Conservation (phyloP, 352 stramenopile species). For the Globisporangium viniferum region DNA sequence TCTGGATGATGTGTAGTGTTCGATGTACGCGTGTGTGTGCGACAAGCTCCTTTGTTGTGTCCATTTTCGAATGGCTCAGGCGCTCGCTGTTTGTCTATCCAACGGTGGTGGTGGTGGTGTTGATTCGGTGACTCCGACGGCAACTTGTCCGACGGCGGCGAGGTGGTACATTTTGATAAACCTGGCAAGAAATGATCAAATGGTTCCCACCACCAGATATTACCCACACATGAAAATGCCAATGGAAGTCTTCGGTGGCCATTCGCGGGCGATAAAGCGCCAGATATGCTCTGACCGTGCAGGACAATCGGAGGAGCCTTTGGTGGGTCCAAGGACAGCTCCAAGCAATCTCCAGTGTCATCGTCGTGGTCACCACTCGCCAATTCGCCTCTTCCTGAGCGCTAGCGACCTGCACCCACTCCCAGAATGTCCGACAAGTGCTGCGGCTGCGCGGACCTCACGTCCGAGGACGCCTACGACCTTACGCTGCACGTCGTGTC, state of each 20-base stretch:
- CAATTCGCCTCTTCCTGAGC: not conserved
- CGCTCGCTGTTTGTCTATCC: not conserved
- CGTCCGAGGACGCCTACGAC: slow-evolving; percentile 40
- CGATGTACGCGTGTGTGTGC: not conserved
- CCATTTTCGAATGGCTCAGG: not conserved
- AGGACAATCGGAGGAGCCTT: not conserved
- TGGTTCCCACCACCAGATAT: not conserved
- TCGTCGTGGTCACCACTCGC: not conserved
- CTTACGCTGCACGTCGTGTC: slow-evolving; percentile 43
- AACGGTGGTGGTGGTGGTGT: not conserved
- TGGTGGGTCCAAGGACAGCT: not conserved
- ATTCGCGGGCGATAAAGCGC: not conserved
- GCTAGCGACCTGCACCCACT: not conserved
- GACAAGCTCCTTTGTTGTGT: not conserved
- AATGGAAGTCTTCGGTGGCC: not conserved
- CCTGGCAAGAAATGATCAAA: not conserved
- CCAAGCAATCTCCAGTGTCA: not conserved
- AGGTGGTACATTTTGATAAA: not conserved
- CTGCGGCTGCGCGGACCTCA: slow-evolving; percentile 37
- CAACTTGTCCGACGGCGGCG: not conserved
- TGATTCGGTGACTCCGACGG: not conserved
- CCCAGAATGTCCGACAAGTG: slow-evolving; percentile 32
- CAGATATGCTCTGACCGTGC: not conserved
- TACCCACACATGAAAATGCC: not conserved
- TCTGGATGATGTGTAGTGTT: not conserved